Percentiles rank a stretch among this genome's conserved stretches.
Conservation (phyloP, 768 basidiomycete species). For the Suillus spraguei region DNA sequence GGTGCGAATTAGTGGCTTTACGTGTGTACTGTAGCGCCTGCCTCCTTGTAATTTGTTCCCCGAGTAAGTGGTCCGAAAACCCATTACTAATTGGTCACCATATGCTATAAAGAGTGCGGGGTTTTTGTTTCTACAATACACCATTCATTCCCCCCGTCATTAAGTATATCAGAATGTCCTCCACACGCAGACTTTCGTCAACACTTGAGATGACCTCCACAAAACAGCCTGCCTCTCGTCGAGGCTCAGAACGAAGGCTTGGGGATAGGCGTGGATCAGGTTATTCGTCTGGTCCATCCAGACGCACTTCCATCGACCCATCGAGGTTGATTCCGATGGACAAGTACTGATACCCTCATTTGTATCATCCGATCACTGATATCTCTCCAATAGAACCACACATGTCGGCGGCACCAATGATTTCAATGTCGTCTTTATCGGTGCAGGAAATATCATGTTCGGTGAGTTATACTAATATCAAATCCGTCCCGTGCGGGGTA, state of each 20-base stretch:
- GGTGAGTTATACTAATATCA: constrained; percentile 45
- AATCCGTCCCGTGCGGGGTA: constrained; percentile 1
- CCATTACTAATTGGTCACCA: constrained; percentile 9
- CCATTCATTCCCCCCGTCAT: neutral
- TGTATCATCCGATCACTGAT: constrained; percentile 13
- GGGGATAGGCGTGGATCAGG: constrained; percentile 54
- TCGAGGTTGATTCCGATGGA: constrained; percentile 77
- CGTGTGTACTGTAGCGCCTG: neutral
- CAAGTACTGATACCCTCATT: constrained; percentile 48
- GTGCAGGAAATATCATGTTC: constrained; percentile 99
- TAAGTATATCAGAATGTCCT: constrained; percentile 18
- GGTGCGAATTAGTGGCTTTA: neutral
- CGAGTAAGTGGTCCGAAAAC: neutral
- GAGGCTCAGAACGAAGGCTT: constrained; percentile 44
- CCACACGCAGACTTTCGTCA: constrained; percentile 28
- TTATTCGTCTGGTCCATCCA: constrained; percentile 48
- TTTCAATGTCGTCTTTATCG: constrained; percentile 95
- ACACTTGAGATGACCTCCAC: constrained; percentile 35
- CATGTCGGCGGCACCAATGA: constrained; percentile 63
- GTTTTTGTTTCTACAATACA: constrained; percentile 5
- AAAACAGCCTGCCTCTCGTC: constrained; percentile 40
- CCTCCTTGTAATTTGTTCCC: neutral
- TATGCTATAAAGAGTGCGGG: constrained; percentile 13
- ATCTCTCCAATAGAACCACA: constrained; percentile 39
- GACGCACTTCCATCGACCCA: constrained; percentile 78